These are phyloP conservation scores for Colletotrichum tabaci DNA, from an alignment of 2,329 filamentous ascomycete species.

Conservation along the genomic window DNA sequence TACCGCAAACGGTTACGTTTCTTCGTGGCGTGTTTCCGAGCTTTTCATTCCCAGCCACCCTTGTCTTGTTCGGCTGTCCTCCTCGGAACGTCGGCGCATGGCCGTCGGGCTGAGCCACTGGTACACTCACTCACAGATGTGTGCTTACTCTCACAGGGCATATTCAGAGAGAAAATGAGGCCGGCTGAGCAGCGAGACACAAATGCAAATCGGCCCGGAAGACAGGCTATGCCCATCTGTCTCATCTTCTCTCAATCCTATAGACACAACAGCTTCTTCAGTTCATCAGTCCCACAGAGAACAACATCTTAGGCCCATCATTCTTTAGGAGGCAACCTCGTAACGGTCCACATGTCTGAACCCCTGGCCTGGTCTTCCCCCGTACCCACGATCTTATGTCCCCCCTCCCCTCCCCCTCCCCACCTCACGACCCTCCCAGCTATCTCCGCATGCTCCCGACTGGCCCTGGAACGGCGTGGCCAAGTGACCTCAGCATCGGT, in stretches of 20 bases:
- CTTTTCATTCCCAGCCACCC: constrained; percentile 18
- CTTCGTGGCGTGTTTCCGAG: constrained; percentile 13
- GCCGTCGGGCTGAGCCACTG: no score
- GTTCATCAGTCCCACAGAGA: no score
- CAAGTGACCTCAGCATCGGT: constrained; percentile 36
- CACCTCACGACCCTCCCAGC: constrained; percentile 7
- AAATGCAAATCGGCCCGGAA: no score
- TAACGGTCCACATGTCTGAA: constrained; percentile 6
- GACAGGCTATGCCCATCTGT: neutral
- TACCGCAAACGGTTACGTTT: constrained; percentile 26
- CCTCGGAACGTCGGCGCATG: no score
- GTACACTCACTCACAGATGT: no score
- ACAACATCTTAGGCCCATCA: no score
- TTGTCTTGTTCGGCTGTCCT: neutral
- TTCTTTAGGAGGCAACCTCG: neutral
- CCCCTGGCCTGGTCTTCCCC: neutral
- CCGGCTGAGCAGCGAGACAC: no score
- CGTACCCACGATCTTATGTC: constrained; percentile 2
- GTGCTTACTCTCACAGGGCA: neutral
- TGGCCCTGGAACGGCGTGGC: constrained; percentile 36
- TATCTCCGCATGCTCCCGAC: constrained; percentile 34
- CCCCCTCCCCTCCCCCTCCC: neutral
- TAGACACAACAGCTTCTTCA: no score
- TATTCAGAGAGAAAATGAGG: neutral
- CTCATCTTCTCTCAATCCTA: neutral